Evolutionary conservation across 2,329 filamentous ascomycete genomes (phyloP).

Genomic region (Diatrype stigma): DNA sequence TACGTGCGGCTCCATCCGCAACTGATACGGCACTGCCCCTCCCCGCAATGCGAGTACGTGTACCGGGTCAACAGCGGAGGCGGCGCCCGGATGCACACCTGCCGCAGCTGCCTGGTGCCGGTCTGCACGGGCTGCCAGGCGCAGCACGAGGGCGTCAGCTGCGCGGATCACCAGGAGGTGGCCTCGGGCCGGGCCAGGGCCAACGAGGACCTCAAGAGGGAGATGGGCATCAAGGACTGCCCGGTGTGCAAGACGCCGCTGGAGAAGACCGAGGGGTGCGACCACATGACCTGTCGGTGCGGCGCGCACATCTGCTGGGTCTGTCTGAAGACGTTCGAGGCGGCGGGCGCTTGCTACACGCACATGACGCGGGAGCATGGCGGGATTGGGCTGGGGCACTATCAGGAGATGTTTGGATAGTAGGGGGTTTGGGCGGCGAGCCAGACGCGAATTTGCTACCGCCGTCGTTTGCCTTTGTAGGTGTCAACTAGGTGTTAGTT

Average conservation of each 20-base stretch:
- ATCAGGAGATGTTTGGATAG: too few relatives aligned
- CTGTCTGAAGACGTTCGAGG: slow-evolving; percentile 35
- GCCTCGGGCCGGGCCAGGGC: slow-evolving; percentile 21
- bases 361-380: slow-evolving; percentile 23
- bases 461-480: too few relatives aligned
- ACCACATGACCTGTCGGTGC: slow-evolving; percentile 43
- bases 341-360: slow-evolving; percentile 12
- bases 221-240: slow-evolving; percentile 36
- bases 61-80: slow-evolving; percentile 33
- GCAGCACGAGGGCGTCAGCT: slow-evolving; percentile 29
- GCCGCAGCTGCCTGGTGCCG: slow-evolving; percentile 30
- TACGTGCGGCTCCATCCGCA: slow-evolving; percentile 30
- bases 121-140: slow-evolving; percentile 33
- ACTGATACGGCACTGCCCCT: slow-evolving; percentile 36
- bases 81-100: slow-evolving; percentile 23
- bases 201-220: slow-evolving; percentile 26
- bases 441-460: too few relatives aligned
- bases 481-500: too few relatives aligned
- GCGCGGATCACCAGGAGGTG: slow-evolving; percentile 28
- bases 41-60: slow-evolving; percentile 37
- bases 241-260: slow-evolving; percentile 35
- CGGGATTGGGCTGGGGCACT: neutral
- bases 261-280: slow-evolving; percentile 41
- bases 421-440: too few relatives aligned
- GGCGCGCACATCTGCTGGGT: slow-evolving; percentile 44